Percentiles rank a stretch among this genome's conserved stretches.
These are phyloP conservation scores for Immersiporthe knoxdaviesiana DNA, from an alignment of 2,329 filamentous ascomycete species.

Conservation along the genomic window DNA sequence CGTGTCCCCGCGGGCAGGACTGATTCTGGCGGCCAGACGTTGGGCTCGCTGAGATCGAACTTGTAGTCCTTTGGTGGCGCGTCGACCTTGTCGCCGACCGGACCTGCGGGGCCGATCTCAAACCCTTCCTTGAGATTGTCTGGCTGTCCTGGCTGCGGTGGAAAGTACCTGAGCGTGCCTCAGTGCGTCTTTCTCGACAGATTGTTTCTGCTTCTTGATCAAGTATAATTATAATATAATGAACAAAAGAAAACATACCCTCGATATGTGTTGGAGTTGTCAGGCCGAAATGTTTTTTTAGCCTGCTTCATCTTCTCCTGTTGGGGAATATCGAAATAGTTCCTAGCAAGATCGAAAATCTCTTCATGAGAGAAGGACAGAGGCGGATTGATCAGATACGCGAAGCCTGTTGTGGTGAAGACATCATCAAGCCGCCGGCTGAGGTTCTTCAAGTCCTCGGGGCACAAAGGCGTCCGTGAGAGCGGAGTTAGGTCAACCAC, in stretches of 20 bases:
- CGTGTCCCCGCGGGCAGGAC: background rate
- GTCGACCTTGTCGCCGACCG: background rate
- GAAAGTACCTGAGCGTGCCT: conserved; percentile 44
- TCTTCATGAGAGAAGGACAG: conserved; percentile 46
- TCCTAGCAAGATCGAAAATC: conserved; percentile 45
- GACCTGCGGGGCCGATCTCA: conserved; percentile 43
- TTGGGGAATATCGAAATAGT: conserved; percentile 43
- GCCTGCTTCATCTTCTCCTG: conserved; percentile 45
- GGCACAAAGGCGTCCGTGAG: background rate
- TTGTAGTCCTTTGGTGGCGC: background rate
- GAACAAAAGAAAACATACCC: conserved; percentile 34
- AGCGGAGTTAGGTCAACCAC: conserved; percentile 6
- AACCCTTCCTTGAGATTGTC: conserved; percentile 53
- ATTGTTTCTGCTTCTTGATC: background rate
- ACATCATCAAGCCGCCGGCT: conserved; percentile 42
- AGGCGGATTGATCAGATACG: conserved; percentile 48
- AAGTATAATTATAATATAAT: background rate
- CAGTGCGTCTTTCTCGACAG: conserved; percentile 25
- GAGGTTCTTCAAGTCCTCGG: background rate
- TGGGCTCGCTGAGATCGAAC: conserved; percentile 4
- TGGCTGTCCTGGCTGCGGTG: conserved; percentile 42
- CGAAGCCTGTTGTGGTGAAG: conserved; percentile 50
- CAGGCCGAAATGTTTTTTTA: conserved; percentile 45
- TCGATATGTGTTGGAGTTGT: conserved; percentile 49
- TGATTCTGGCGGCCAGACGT: conserved; percentile 2